Evolutionary conservation across 1,284 basidiomycete genomes (phyloP).

Genomic region (Cystobasidiaceae sp.): DNA sequence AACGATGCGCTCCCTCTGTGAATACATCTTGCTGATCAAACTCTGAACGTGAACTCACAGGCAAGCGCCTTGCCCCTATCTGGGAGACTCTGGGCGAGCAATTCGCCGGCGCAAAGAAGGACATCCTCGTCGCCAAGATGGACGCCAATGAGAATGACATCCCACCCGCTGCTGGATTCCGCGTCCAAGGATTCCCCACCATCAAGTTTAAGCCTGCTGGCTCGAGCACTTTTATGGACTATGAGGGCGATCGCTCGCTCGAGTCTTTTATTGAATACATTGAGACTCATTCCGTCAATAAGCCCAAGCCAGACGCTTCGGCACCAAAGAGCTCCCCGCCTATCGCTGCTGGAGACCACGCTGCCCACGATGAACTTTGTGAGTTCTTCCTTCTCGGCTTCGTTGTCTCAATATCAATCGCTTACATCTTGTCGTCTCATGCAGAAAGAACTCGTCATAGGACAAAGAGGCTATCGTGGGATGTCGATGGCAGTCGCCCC

Average conservation of each 20-base stretch:
- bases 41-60: conserved; percentile 44
- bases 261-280: conserved; percentile 80
- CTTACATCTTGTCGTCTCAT: too few species aligned
- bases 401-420: too few species aligned
- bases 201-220: conserved; percentile 96
- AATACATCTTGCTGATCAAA: too few species aligned
- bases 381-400: too few species aligned
- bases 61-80: conserved; percentile 90
- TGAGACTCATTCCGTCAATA: conserved; percentile 71
- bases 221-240: conserved; percentile 77
- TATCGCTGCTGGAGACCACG: conserved; percentile 35
- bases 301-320: conserved; percentile 33
- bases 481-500: too few species aligned
- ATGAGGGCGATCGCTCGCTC: conserved; percentile 81
- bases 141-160: conserved; percentile 96
- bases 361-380: conserved; percentile 36
- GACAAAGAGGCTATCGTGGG: too few species aligned
- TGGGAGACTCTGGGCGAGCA: conserved; percentile 89
- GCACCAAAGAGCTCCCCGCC: conserved; percentile 35
- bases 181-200: conserved; percentile 74
- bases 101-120: conserved; percentile 70
- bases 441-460: too few species aligned
- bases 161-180: conserved; percentile 64
- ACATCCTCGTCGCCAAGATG: conserved; percentile 85
- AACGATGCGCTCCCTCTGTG: background rate